Evolutionary conservation across 176 grass and related monocot genomes (phyloP), one percentile per base, ranked within the genome.

Genomic region (Aegilops speltoides): DNA sequence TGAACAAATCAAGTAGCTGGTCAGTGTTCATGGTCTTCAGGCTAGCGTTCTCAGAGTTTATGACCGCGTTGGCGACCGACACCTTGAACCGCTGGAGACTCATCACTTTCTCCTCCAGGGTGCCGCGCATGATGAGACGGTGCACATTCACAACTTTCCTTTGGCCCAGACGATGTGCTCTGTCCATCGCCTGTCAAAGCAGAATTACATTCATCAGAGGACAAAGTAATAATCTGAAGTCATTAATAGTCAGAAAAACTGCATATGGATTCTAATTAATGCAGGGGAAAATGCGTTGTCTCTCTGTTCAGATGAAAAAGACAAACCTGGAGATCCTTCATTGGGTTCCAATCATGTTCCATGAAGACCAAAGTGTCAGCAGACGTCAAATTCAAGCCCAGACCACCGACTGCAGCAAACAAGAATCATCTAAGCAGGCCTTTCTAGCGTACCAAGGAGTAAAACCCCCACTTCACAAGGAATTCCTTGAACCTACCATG

Each of bases 331-430:
- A 96, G 97, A 87, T 99, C 97, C 88, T 89, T 96, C 97, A 99
- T 99, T 50, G 94, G 97, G 68, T 99, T 99, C 97, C 97, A 99
- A 79, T 99, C 97, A 90, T 99, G 97, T 85, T 99, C 94, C 97
- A 96, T 90, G 77, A 99, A 96, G 68, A 99, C 97, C 84, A 99
- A 79, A 24, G 97, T 99, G 88, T 99, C 97, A 48, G 97, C 97
- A 80, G 97, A 99, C 65, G 97, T 99, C 81, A 99, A 89, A 84
- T 99, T 99, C 85, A 99, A 94, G 38, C 97, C 97, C 90, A 99
- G 88, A 26, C 97, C 97, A 37, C 97, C 97, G 75, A 99, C 97
- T 96, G 86, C 84, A 94, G 81, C 33, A 89, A 61, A 20, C 68
- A 37, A 50, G 38, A 86, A 86, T 78, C 13, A 88, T 78, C 5